These are phyloP conservation scores for Fusarium kyushuense DNA, from an alignment of 2,329 filamentous ascomycete species.

Conservation along the genomic window DNA sequence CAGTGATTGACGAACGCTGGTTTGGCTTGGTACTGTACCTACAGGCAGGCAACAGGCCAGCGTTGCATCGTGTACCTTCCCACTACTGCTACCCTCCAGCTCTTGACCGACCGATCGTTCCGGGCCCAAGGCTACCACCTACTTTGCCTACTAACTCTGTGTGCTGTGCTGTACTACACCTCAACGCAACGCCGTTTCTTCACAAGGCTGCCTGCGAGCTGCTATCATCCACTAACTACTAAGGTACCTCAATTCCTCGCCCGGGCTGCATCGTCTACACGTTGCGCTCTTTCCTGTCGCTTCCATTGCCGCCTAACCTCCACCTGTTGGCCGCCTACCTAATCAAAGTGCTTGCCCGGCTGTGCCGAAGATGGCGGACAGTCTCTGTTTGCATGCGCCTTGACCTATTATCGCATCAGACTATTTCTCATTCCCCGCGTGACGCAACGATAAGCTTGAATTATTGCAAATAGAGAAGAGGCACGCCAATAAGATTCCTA, in stretches of 20 bases:
- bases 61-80: slow-evolving; percentile 8
- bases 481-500: slow-evolving; percentile 19
- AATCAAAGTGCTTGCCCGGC: slow-evolving; percentile 41
- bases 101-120: slow-evolving; percentile 48
- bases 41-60: slow-evolving; percentile 7
- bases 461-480: slow-evolving; percentile 22
- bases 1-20: slow-evolving; percentile 19
- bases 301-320: slow-evolving; percentile 32
- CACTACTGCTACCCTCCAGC: slow-evolving; percentile 12
- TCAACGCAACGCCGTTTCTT: slow-evolving; percentile 22
- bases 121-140: slow-evolving; percentile 27
- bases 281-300: slow-evolving; percentile 27
- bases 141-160: not conserved
- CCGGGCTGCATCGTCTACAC: slow-evolving; percentile 7
- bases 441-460: slow-evolving; percentile 27
- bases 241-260: slow-evolving; percentile 6
- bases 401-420: slow-evolving; percentile 42
- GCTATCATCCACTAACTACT: slow-evolving; percentile 21
- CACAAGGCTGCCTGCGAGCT: slow-evolving; percentile 24
- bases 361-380: slow-evolving; percentile 49
- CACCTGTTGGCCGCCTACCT: slow-evolving; percentile 26
- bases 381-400: slow-evolving; percentile 45
- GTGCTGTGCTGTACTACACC: slow-evolving; percentile 19
- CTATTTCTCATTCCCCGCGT: slow-evolving; percentile 18
- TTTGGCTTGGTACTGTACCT: slow-evolving; percentile 9